Evolutionary conservation across 2,329 filamentous ascomycete species (phyloP).

Genomic region (Hypoxylon sp.): DNA sequence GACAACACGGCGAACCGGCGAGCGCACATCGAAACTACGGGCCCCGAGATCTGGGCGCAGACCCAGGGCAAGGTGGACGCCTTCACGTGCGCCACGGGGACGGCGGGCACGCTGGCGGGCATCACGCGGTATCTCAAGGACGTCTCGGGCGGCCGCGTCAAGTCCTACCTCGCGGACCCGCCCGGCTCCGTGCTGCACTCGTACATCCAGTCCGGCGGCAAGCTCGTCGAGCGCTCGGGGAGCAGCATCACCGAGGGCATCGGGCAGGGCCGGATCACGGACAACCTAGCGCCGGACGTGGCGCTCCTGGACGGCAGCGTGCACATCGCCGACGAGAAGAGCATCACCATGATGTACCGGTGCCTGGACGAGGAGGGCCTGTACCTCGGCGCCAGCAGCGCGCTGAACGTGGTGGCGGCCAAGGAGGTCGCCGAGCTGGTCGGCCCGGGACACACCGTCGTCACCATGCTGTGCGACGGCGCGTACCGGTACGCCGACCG

Average conservation of each 20-base stretch:
- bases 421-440: slow-evolving; percentile 92
- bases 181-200: slow-evolving; percentile 93
- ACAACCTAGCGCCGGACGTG: slow-evolving; percentile 88
- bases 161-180: slow-evolving; percentile 90
- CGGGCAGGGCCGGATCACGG: slow-evolving; percentile 94
- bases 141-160: slow-evolving; percentile 77
- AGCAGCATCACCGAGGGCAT: slow-evolving; percentile 97
- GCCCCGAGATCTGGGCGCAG: slow-evolving; percentile 96
- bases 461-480: slow-evolving; percentile 93
- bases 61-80: slow-evolving; percentile 86
- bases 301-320: slow-evolving; percentile 84
- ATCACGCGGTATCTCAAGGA: slow-evolving; percentile 90
- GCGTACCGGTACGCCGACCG: slow-evolving; percentile 97
- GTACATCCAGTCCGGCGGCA: slow-evolving; percentile 86
- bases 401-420: slow-evolving; percentile 93
- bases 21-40: slow-evolving; percentile 96
- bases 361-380: slow-evolving; percentile 95
- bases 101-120: slow-evolving; percentile 89
- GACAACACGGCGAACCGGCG: slow-evolving; percentile 94
- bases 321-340: slow-evolving; percentile 89
- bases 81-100: slow-evolving; percentile 95
- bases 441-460: slow-evolving; percentile 87
- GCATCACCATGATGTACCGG: slow-evolving; percentile 96
- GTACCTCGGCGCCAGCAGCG: slow-evolving; percentile 92
- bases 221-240: slow-evolving; percentile 80